A percentile compares a stretch with the other conserved stretches of the same genome.
These are phyloP conservation scores for Acacia crassicarpa DNA, from an alignment of 306 rosid genomes.

Conservation along the genomic window DNA sequence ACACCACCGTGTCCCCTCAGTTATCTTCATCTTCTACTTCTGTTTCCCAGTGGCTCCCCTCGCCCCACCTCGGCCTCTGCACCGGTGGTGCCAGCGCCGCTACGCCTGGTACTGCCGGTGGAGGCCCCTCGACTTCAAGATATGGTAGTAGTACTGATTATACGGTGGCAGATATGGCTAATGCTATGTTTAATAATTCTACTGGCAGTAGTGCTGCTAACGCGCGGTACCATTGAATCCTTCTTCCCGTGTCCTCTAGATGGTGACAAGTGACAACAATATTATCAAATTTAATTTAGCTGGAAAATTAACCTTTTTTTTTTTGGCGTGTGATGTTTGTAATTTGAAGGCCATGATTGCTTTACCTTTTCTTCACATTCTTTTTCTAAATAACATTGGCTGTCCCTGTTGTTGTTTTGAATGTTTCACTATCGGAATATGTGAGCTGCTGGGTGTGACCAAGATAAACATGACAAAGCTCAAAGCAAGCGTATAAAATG, in stretches of 20 bases:
- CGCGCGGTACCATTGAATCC: conserved; percentile 42
- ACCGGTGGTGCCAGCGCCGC: background rate
- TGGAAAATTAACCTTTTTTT: background rate
- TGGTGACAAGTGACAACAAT: conserved; percentile 38
- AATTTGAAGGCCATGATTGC: background rate
- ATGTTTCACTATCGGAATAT: background rate
- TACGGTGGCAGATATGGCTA: conserved; percentile 60
- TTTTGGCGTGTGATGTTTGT: background rate
- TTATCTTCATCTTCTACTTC: conserved; percentile 21
- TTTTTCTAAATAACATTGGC: background rate
- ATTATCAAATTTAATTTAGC: background rate
- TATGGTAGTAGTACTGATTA: conserved; percentile 25
- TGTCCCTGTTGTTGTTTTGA: background rate
- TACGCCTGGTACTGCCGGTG: background rate
- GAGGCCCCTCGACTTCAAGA: conserved; percentile 37
- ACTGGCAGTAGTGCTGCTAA: conserved; percentile 37
- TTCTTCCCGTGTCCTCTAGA: conserved; percentile 39
- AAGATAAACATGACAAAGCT: background rate
- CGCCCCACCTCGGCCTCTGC: conserved; percentile 20
- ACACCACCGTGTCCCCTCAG: background rate
- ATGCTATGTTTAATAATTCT: conserved; percentile 62
- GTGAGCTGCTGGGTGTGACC: background rate
- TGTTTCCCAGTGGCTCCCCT: conserved; percentile 26
- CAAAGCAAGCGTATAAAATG: too few species aligned
- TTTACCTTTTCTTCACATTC: background rate